Base-by-base conservation (phyloP, 1,284 basidiomycete genomes). In the Rhodotorula sp. region DNA sequence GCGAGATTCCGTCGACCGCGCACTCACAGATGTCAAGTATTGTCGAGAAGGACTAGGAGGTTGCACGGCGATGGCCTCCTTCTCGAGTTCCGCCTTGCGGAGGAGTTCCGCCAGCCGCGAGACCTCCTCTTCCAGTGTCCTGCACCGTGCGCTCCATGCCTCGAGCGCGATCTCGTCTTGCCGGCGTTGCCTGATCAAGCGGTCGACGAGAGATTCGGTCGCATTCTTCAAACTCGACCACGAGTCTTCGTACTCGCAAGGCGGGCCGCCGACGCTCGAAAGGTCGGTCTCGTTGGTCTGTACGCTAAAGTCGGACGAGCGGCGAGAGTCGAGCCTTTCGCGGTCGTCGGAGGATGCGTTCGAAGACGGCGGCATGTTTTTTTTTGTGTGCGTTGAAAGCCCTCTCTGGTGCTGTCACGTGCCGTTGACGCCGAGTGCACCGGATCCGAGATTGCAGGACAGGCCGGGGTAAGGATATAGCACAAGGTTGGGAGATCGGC, bases 111-210 rank as follows among this genome's bases (percentile, higher is more conserved):
- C 60, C 22, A 67, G 24, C 26, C 66, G 22, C 20, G 37, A 26
- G 2, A 67, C 66, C 45, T 67, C 66, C 8, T 12, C 42, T 55
- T 67, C 66, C 24, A 67, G 55, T 22, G 54, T 62, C 15, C 61
- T 17, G n/a, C 66, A 67, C 29, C 66, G 6, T 1, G 61, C 48
- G 30, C 37, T 57, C 60, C 60, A 67, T 22, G 66, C 66, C 24
- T 20, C 24, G 29, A 67, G 54, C 37, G 55, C 66, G 22, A 42
- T 44, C 15, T 62, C 60, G 14, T 62, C 20, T 48, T 62, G 46
- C 22, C 37, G 45, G 6, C 56, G 49, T 15, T 48, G 20, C 26
- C 51, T 49, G 20, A 67, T 33, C 30, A 67, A 14, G 7, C 24
- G 10, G 29, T 57, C 22, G 33, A 67, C 60, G 37, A 67, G 30